Base-by-base conservation (phyloP, 2,329 filamentous ascomycete species). In the Penicillium brevicompactum region DNA sequence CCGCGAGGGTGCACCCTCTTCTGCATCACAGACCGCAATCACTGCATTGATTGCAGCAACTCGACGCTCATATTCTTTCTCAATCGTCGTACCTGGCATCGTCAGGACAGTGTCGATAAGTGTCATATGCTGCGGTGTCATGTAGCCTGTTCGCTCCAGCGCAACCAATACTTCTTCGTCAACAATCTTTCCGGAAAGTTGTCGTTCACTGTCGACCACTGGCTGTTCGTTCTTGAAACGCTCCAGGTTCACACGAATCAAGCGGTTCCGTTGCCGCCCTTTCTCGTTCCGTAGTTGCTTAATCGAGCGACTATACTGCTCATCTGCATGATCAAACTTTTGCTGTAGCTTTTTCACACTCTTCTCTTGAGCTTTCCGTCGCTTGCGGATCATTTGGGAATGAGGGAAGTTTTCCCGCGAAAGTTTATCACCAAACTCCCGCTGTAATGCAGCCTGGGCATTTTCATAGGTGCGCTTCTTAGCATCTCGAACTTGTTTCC, bases 201-300 rank as follows among this genome's bases (percentile, higher is more conserved):
- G 55, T 49, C 54, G 53, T 48, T 69, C 56, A n/a, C 55, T 54
- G 38, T 67, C 59, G 42, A 69, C 63, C 42, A 67, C 65, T n/a
- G 59, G 65, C 55, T 69, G 60, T 53, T 69, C 54, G n/a, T 68
- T 64, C 37, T 64, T 66, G 43, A 68, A 68, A 27, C 56, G 54
- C 51, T 66, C 57, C 24, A 68, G 53, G 37, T 69, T 69, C 42
- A 67, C 57, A 52, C 57, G 56, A 40, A 67, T 58, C 31, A 59
- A 54, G 31, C 21, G 50, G 54, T 69, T 61, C 31, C 32, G 41
- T 55, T 63, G 57, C 18, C 58, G 27, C 41, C 58, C 50, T 53
- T 64, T 66, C 48, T 67, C 56, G 49, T 63, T 66, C 24, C 56
- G 49, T 41, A 63, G 31, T 32, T 63, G 53, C 30, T 47, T 55